Conservation (phyloP, 2,329 filamentous ascomycete species). For the Paecilomyces sp. region DNA sequence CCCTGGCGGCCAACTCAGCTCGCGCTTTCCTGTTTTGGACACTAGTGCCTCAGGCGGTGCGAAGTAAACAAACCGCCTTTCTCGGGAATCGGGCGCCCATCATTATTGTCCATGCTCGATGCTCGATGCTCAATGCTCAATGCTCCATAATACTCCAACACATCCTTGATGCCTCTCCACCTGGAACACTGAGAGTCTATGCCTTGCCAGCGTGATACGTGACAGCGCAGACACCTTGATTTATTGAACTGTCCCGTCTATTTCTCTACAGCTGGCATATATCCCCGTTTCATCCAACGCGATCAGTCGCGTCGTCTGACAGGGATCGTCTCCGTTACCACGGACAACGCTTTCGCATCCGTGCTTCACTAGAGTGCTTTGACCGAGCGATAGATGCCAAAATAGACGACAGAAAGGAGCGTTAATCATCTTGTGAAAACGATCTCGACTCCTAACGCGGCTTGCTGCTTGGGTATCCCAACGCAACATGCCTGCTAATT, state of each 20-base stretch:
- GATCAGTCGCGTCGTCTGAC: neutral
- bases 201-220: neutral
- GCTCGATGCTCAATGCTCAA: neutral
- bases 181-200: neutral
- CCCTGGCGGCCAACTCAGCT: neutral
- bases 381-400: neutral
- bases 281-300: neutral
- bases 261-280: neutral
- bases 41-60: neutral
- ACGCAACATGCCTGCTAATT: conserved; percentile 2
- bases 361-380: neutral
- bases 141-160: neutral
- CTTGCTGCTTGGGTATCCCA: neutral
- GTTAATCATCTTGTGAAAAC: neutral
- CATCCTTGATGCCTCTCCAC: neutral
- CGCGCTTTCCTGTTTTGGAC: neutral
- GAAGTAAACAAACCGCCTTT: neutral
- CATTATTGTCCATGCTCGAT: neutral
- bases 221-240: neutral
- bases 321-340: neutral
- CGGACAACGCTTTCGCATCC: neutral
- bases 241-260: neutral
- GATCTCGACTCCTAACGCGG: neutral
- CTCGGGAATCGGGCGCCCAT: neutral
- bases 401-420: neutral